phyloP scores from a whole-genome alignment of 768 basidiomycete species.

The Lactarius indigo region DNA sequence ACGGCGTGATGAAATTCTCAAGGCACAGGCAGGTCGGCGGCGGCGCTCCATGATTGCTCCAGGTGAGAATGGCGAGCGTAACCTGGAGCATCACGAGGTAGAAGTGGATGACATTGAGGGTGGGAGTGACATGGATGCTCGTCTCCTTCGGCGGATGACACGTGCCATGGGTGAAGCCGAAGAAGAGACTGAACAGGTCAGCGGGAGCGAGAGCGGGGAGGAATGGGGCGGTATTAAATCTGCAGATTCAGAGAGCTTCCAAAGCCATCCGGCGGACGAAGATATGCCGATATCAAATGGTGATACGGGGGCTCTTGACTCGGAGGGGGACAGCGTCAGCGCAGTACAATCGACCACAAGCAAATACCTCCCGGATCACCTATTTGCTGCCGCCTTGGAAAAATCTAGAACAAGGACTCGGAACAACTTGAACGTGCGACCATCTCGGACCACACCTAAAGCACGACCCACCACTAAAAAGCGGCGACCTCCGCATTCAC shows the following conservation, averaged over 20 bases:
- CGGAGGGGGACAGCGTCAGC: not conserved
- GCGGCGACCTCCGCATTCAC: not conserved
- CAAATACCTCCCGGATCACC: conserved; percentile 26
- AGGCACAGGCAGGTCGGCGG: conserved; percentile 19
- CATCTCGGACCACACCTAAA: not conserved
- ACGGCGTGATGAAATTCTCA: conserved; percentile 21
- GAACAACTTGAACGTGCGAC: conserved; percentile 3
- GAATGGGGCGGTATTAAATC: conserved; percentile 18
- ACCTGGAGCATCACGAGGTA: conserved; percentile 8
- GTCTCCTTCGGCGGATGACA: conserved; percentile 20
- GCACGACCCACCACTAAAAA: conserved; percentile 10
- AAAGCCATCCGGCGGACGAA: not conserved
- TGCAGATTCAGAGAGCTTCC: not conserved
- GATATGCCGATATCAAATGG: conserved; percentile 5
- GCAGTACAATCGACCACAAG: not conserved
- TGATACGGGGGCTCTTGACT: conserved; percentile 2
- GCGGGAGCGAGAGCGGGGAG: conserved; percentile 9
- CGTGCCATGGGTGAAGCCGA: conserved; percentile 26
- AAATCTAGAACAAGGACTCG: not conserved
- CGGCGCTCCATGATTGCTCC: conserved; percentile 1
- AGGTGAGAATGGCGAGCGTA: conserved; percentile 6
- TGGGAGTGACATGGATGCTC: conserved; percentile 10
- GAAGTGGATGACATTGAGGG: conserved; percentile 9
- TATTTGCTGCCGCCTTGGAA: conserved; percentile 20
- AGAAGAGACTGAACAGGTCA: conserved; percentile 7